Evolutionary conservation across 2,329 filamentous ascomycete genomes (phyloP), one percentile per base, ranked within the genome.

Genomic region (Aspergillus arachidicola): DNA sequence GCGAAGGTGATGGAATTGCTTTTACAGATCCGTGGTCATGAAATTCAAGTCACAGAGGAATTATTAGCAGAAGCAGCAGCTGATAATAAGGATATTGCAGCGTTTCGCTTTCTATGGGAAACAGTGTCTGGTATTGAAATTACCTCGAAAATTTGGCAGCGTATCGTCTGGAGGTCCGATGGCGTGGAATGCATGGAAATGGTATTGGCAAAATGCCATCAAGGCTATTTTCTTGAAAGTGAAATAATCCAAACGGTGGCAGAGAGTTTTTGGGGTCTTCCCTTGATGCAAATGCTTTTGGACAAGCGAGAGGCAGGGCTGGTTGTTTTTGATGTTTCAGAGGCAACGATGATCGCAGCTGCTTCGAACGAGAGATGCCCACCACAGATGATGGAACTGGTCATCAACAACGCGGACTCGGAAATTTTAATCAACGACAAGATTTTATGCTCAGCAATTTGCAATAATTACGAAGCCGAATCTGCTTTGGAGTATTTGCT

Each of bases 241-340:
- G 16, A 41, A 19, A 19, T 9, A 19, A 2, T 41, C 6, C 6
- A 19, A 7, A 0, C 3, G 0, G 36, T 41, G 16, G 36, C 36
- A 7, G 9, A 9, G 16, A 0, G 0, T 36, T 0, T 0, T 2
- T 2, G 0, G 4, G 36, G 16, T 9, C 36, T 41, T 41, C 36
- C 36, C 16, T 7, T 41, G 34, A 16, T 41, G 16, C 36, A 16
- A 41, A 41, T 41, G 16, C 36, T 41, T 41, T 41, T 41, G 16
- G 16, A 19, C 16, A 41, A 19, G 19, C 36, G 36, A 41, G 16
- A 19, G 6, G 36, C 36, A 19, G 36, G 36, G 9, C 16, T 41
- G 2, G 16, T 41, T 19, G 36, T 2, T 41, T 41, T 41, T 41
- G 36, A 41, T 41, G 6, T 41, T 41, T 41, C 36, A 41, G 36